A percentile compares a stretch with the other conserved stretches of the same genome.
Conservation (phyloP, 345 rosid species). For the Turritis glabra region DNA sequence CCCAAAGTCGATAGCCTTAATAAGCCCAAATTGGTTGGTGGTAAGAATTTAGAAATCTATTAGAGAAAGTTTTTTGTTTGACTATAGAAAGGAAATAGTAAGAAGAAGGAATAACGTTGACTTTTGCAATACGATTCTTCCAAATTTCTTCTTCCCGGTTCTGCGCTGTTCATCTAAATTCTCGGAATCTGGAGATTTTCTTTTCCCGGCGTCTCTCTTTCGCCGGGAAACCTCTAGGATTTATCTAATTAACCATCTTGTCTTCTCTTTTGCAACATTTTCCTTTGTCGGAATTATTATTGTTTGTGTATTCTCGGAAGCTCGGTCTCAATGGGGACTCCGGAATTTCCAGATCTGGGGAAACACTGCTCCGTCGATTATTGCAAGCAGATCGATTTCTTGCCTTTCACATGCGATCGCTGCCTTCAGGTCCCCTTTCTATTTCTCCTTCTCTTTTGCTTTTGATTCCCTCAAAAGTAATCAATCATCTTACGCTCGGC, state of each 20-base stretch:
- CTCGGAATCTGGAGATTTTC: slow-evolving; percentile 37
- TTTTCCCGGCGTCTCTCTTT: background rate
- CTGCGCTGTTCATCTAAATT: slow-evolving; percentile 33
- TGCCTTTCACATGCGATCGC: slow-evolving; percentile 96
- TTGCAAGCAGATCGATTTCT: slow-evolving; percentile 90
- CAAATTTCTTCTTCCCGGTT: background rate
- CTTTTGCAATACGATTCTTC: background rate
- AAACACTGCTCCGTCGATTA: slow-evolving; percentile 79
- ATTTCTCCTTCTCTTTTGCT: background rate
- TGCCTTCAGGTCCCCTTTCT: slow-evolving; percentile 59
- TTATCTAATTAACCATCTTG: background rate
- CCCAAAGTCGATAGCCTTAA: too few relatives aligned
- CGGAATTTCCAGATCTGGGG: slow-evolving; percentile 94
- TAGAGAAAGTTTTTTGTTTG: background rate
- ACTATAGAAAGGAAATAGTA: background rate
- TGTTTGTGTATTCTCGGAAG: background rate
- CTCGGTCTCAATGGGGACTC: slow-evolving; percentile 74
- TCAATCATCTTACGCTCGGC: background rate
- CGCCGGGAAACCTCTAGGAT: background rate
- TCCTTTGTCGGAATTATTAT: background rate
- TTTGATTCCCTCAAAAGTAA: background rate
- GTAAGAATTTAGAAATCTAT: background rate
- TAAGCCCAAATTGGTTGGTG: slow-evolving; percentile 7
- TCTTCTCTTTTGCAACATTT: background rate
- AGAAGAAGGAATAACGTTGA: background rate